phyloP scores from a whole-genome alignment of 768 basidiomycete genomes.

The Mrakia blollopis region DNA sequence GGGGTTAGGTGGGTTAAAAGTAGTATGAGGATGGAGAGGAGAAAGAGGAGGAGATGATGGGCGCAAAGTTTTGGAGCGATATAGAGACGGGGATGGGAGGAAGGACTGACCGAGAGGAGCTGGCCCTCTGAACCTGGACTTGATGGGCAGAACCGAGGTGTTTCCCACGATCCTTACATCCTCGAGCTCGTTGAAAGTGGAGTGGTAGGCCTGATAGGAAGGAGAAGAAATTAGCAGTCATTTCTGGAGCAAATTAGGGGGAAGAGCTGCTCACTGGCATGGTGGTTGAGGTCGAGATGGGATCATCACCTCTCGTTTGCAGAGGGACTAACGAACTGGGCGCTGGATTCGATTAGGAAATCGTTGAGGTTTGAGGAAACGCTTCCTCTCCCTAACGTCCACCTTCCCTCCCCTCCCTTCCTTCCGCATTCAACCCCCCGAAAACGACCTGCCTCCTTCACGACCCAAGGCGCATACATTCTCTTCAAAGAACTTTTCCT shows the following conservation, averaged over 20 bases:
- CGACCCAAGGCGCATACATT: too few species aligned
- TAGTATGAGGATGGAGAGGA: neutral
- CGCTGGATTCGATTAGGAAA: too few species aligned
- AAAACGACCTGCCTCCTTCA: too few species aligned
- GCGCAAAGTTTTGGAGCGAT: neutral
- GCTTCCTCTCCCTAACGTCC: too few species aligned
- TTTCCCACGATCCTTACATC: slow-evolving; percentile 84
- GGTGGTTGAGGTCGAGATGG: neutral
- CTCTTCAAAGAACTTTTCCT: too few species aligned
- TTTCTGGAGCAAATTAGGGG: too few species aligned
- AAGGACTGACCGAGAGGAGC: slow-evolving; percentile 58
- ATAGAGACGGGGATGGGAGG: neutral
- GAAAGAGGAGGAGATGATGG: neutral
- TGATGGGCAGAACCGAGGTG: slow-evolving; percentile 81
- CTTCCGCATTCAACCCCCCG: too few species aligned
- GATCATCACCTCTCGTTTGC: neutral
- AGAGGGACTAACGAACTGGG: too few species aligned
- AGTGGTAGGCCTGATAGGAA: slow-evolving; percentile 80
- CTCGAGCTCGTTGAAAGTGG: slow-evolving; percentile 69
- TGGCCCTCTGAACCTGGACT: slow-evolving; percentile 84
- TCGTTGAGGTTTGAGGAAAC: too few species aligned
- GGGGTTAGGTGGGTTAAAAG: neutral
- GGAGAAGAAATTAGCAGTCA: neutral
- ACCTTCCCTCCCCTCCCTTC: too few species aligned
- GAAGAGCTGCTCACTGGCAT: neutral